phyloP scores from a whole-genome alignment of 805 yeast genomes.

The Kodamaea fukazawae region DNA sequence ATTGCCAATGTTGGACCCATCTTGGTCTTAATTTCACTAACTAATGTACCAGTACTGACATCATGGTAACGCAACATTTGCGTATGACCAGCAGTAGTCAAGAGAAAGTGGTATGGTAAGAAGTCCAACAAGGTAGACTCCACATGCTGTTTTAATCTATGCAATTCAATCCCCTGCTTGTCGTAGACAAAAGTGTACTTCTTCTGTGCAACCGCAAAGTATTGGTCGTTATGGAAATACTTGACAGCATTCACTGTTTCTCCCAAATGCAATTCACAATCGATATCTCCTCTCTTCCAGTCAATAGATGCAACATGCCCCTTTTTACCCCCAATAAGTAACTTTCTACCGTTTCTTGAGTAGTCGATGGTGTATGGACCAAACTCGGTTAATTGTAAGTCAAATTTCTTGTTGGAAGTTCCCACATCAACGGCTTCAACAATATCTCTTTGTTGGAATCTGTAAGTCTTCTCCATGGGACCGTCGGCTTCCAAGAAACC shows the following conservation, averaged over 20 bases:
- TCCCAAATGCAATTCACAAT: conserved; percentile 77
- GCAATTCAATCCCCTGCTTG: conserved; percentile 86
- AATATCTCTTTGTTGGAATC: conserved; percentile 79
- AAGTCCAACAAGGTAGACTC: conserved; percentile 83
- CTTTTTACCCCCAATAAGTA: conserved; percentile 81
- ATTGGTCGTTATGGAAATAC: conserved; percentile 88
- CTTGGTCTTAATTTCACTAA: conserved; percentile 80
- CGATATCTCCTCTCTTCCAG: conserved; percentile 84
- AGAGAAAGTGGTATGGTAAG: conserved; percentile 86
- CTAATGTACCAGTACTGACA: conserved; percentile 86
- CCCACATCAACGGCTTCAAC: conserved; percentile 69
- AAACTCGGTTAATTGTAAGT: conserved; percentile 66
- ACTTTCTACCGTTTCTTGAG: conserved; percentile 81
- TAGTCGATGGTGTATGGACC: conserved; percentile 88
- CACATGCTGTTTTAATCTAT: conserved; percentile 84
- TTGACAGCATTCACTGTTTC: conserved; percentile 92
- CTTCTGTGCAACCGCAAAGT: conserved; percentile 95
- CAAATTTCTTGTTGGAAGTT: conserved; percentile 73
- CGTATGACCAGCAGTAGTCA: conserved; percentile 85
- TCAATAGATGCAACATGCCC: conserved; percentile 97
- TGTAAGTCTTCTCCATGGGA: conserved; percentile 85
- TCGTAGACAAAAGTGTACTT: conserved; percentile 92
- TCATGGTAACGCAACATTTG: conserved; percentile 92
- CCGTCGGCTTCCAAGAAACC: conserved; percentile 92
- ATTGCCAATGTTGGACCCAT: conserved; percentile 86